Evolutionary conservation across 108 stramenopile genomes (phyloP), one percentile per base, ranked within the genome.

Genomic region (Fragilaria crotonensis): DNA sequence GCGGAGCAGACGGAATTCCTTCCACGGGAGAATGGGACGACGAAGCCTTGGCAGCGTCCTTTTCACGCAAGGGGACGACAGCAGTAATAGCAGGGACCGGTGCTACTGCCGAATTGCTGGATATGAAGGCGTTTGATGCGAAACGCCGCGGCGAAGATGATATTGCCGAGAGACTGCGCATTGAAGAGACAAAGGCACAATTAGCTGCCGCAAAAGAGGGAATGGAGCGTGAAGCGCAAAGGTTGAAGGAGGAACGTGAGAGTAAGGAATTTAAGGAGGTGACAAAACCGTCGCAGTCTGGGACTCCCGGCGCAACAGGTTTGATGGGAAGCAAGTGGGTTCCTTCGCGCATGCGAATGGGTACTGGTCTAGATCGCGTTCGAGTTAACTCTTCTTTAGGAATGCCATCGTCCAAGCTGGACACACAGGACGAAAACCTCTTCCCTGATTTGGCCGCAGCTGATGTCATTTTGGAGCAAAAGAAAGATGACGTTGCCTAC

Each of bases 401-500:
- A 25, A 64, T 67, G 29, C 54, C 66, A 33, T 55, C 51, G 48
- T 55, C 45, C 7, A 64, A 78, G 33, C 51, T 87, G 5, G 82
- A 90, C 52, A 70, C 67, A 25, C 49, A 79, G 32, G 79, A 84
- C 54, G 87, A 93, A 62, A 75, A 85, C 33, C 60, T 89, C 3
- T 93, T 93, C 51, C 91, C 91, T 9, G 91, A 93, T 61, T 62
- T 93, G 61, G 87, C 87, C 5, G 70, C 78, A 9, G 87, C 91
- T 7, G 87, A 83, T 52, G 76, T 72, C 52, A 85, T 93, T 61
- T 62, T 93, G 56, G 84, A 87, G 60, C 72, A 83, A 66, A 77
- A 87, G 57, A 64, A 77, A 33, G 56, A 77, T 36, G 61, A 77
- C 32, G 68, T 75, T 54, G 44, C 25, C 31, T 65, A 56, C 28